Conservation (phyloP, 495 filamentous ascomycete genomes). For the Aspergillus asperescens region DNA sequence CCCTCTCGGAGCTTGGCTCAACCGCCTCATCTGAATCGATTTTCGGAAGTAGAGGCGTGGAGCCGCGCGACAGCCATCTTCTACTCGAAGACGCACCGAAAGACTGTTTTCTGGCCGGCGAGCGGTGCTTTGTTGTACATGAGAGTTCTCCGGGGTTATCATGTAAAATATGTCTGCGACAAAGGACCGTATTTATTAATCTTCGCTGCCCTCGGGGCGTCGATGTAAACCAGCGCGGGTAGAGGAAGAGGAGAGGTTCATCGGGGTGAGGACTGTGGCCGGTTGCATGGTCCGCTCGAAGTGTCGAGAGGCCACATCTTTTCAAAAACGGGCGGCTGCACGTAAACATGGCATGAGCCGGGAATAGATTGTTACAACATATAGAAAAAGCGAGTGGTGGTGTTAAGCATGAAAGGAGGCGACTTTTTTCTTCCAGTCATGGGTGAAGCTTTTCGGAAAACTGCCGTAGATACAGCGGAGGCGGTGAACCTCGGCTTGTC, state of each 20-base stretch:
- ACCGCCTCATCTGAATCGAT: neutral
- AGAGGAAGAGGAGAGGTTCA: slow-evolving; percentile 43
- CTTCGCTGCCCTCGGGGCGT: slow-evolving; percentile 20
- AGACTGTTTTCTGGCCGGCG: slow-evolving; percentile 9
- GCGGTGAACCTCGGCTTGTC: neutral
- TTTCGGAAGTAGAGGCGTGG: neutral
- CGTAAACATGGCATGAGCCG: slow-evolving; percentile 33
- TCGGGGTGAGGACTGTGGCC: slow-evolving; percentile 33
- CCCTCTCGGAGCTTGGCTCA: neutral
- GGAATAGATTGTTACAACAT: neutral
- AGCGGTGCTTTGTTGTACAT: neutral
- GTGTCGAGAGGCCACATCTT: slow-evolving; percentile 34
- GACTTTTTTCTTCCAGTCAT: neutral
- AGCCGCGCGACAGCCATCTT: slow-evolving; percentile 26
- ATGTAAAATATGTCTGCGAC: neutral
- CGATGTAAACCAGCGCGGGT: slow-evolving; percentile 40
- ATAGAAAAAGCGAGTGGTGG: neutral
- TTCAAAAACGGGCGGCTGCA: slow-evolving; percentile 39
- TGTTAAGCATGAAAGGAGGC: neutral
- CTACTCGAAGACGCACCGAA: slow-evolving; percentile 18
- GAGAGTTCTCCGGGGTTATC: neutral
- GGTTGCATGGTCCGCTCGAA: slow-evolving; percentile 20
- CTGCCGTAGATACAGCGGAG: no score
- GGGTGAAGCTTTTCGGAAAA: neutral
- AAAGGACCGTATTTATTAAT: slow-evolving; percentile 12